Base-by-base conservation (phyloP, 192 early-diverging fungal species). In the Polychytrium aggregatum region DNA sequence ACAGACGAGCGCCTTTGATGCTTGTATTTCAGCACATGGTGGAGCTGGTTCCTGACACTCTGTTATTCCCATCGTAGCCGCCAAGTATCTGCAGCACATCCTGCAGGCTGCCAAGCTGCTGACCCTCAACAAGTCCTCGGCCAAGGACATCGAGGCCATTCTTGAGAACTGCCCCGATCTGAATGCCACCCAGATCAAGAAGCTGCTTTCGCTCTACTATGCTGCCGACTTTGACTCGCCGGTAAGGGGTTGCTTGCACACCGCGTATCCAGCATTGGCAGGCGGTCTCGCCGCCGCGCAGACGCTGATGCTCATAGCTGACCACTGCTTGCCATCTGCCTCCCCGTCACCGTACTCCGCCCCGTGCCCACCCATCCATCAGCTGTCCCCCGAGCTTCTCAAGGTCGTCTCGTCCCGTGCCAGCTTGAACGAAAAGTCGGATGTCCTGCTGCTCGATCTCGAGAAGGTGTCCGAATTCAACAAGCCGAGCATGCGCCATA, bases 81-180 rank as follows among this genome's bases (percentile, higher is more conserved):
- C 74, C 6, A 69, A 92, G 49, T 90, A 97, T 56, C 67, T 93
- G 2, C 92, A 97, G 59, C 89, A 90, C 48, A 64, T 99, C 48
- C 77, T 92, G 64, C 92, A 98, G 65, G 89, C 93, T 8, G 92
- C 92, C 44, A 97, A 99, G 72, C 70, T 99, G 25, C 57, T 99
- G 52, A 95, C 96, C 57, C 72, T 99, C 59, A 90, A 90, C 72
- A 92, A 92, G 74, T 85, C 80, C 26, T 67, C 75, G 14, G 70
- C 72, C 50, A 77, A 85, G 46, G 96, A 99, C 55, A 92, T 99
- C 52, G 87, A 97, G 56, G 92, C 87, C 39, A 97, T 99, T 55
- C 97, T 97, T 50, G 94, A 96, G 71, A 92, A 97, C 41, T 96
- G 92, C 68, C 92, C 88, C 76, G 68, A 93, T 56, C 72, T 99